Evolutionary conservation across 208 protist genomes (phyloP), one percentile per base, ranked within the genome.

Genomic region (Wallacemonas sp.): DNA sequence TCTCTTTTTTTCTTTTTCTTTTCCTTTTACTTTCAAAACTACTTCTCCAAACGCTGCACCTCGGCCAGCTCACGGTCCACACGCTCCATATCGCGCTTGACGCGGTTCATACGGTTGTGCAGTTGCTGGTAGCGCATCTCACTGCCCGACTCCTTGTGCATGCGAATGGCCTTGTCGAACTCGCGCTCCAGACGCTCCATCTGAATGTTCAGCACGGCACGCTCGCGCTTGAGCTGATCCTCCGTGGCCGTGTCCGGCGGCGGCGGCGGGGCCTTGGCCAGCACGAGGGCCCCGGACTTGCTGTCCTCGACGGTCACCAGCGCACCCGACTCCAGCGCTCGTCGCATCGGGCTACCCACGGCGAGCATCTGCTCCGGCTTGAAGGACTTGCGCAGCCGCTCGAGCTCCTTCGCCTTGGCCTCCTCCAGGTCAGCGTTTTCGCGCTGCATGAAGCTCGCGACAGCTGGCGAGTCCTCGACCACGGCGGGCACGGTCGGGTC

Each of bases 101-200:
- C 82, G 18, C 71, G 73, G 39, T 11, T 59, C 61, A 88, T 88
- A 54, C 82, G 70, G 32, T 71, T 38, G 49, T 83, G 71, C 33
- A 85, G 49, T 65, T 84, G 78, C 0, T 52, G 22, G 61, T 88
- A 88, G 23, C 76, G 77, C 57, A 64, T 61, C 66, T 84, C 78
- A 18, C 72, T 63, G 18, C 82, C 82, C 8, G 46, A 67, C 54
- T 88, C 82, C 16, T 59, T 61, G 55, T 77, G 61, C 14, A 50
- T 59, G 31, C n/a, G 1, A 2, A 70, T 46, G 3, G 66, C 38
- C 4, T 73, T 72, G 14, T 63, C 55, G 36, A 75, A 52, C 70
- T 88, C 78, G 42, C 77, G 66, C 66, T 81, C 67, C 70, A 88
- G 70, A 46, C 72, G 73, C 61, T 82, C 74, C 41, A 88, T 57